Evolutionary conservation across 2,329 filamentous ascomycete genomes (phyloP), one percentile per base, ranked within the genome.

Genomic region (Chrysoporthe puriensis): DNA sequence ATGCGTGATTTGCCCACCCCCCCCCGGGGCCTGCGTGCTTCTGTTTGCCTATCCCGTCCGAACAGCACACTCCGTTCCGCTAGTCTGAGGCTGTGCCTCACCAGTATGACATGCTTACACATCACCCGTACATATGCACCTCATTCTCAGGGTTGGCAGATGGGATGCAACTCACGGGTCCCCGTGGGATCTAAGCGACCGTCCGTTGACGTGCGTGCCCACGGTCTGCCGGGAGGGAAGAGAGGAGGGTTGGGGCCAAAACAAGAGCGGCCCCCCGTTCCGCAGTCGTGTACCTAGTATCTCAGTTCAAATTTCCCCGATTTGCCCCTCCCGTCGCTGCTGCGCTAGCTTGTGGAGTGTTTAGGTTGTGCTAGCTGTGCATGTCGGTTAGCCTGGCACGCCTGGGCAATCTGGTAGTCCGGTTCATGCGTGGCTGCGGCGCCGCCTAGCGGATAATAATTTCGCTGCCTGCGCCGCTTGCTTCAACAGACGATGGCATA

Each of bases 401-500:
- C 26, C 26, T 26, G 26, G 26, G 26, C 4, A 46, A n/a, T 13
- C 18, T 46, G 0, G 4, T 46, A 13, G 13, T 46, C 44, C 44
- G n/a, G 14, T 40, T 13, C 54, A 57, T 40, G 54, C 54, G 40
- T n/a, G 54, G 54, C 34, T 57, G 54, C 16, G 54, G 54, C 54
- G 54, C 18, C n/a, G 54, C 7, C 34, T n/a, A 36, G 54, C 18
- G 34, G 54, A 40, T 26, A 21, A 57, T 57, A 57, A 57, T 57
- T 36, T 57, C 32, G 54, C 11, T 57, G 54, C 54, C 54, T 57
- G 54, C 40, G 54, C 54, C 54, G 54, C 54, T 0, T n/a, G 34
- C 54, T 32, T 21, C 34, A 14, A 16, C 54, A 40, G 7, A 32
- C 32, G 9, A 13, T 32, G 16, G 16, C 32, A 57, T n/a, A 14